These are phyloP conservation scores for Penicillium frequentans DNA, from an alignment of 2,329 filamentous ascomycete genomes.

Conservation along the genomic window DNA sequence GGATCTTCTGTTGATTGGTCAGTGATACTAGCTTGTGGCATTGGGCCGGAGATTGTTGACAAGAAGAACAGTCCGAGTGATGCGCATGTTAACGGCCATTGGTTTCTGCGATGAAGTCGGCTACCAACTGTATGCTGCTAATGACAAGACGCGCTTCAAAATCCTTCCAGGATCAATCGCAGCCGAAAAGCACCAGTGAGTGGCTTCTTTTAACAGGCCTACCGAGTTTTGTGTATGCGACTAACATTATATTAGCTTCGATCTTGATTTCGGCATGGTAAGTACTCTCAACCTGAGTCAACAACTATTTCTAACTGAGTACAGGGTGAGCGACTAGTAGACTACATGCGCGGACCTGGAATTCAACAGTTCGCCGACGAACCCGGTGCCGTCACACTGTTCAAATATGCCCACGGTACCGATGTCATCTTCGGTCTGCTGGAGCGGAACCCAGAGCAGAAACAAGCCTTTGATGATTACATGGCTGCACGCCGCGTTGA, in stretches of 20 bases:
- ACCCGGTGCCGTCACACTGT: slow-evolving; percentile 10
- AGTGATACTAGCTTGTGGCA: background rate
- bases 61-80: slow-evolving; percentile 11
- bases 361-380: slow-evolving; percentile 12
- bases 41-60: background rate
- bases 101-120: slow-evolving; percentile 15
- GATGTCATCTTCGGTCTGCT: slow-evolving; percentile 18
- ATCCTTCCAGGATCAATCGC: slow-evolving; percentile 16
- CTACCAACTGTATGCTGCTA: slow-evolving; percentile 18
- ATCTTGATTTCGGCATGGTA: slow-evolving; percentile 11
- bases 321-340: slow-evolving; percentile 12
- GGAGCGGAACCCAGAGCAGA: slow-evolving; percentile 16
- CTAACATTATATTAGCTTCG: slow-evolving; percentile 1
- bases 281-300: background rate
- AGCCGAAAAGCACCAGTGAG: slow-evolving; percentile 19
- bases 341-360: slow-evolving; percentile 20
- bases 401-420: slow-evolving; percentile 15
- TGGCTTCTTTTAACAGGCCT: background rate
- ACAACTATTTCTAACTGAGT: background rate
- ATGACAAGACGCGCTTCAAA: slow-evolving; percentile 15
- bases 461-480: slow-evolving; percentile 20
- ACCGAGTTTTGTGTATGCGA: background rate
- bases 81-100: slow-evolving; percentile 19
- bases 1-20: slow-evolving; percentile 13
- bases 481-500: slow-evolving; percentile 16